Evolutionary conservation across 2,329 filamentous ascomycete species (phyloP).

Genomic region (Cucurbitaria berberidis): DNA sequence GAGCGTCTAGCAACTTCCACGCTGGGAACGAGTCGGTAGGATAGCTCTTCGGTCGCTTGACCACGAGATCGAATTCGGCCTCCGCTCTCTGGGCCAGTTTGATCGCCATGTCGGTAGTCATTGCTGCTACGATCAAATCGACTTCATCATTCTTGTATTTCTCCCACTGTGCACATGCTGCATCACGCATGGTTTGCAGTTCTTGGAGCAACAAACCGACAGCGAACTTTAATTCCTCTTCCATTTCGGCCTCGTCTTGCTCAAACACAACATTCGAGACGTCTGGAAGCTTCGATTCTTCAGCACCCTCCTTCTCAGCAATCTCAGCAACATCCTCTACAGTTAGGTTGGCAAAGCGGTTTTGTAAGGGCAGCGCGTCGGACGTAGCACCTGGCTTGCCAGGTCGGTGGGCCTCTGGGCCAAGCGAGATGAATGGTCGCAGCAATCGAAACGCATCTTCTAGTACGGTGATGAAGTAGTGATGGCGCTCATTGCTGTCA

Average conservation of each 20-base stretch:
- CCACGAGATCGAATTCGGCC: slow-evolving; percentile 8
- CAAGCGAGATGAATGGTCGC: too few species aligned
- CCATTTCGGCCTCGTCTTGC: not conserved
- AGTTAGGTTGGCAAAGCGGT: slow-evolving; percentile 5
- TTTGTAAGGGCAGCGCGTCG: not conserved
- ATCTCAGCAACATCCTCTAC: not conserved
- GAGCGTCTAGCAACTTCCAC: slow-evolving; percentile 1
- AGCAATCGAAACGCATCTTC: slow-evolving; percentile 1
- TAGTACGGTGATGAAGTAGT: slow-evolving; percentile 6
- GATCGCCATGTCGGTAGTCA: slow-evolving; percentile 11
- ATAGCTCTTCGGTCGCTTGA: slow-evolving; percentile 11
- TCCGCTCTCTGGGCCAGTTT: slow-evolving; percentile 8
- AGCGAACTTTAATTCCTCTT: slow-evolving; percentile 7
- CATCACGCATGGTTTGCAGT: not conserved
- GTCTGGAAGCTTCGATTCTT: too few species aligned
- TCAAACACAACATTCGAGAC: too few species aligned
- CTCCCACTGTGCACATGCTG: slow-evolving; percentile 3
- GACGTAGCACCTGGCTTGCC: too few species aligned
- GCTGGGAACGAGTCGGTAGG: not conserved
- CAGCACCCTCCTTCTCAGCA: too few species aligned
- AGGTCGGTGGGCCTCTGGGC: too few species aligned
- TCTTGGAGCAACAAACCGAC: slow-evolving; percentile 3
- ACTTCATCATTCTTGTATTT: slow-evolving; percentile 7
- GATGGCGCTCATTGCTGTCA: slow-evolving; percentile 1
- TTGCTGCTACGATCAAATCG: slow-evolving; percentile 8